phyloP scores from a whole-genome alignment of 2,329 filamentous ascomycete genomes.

The Periglandula ipomoeae region DNA sequence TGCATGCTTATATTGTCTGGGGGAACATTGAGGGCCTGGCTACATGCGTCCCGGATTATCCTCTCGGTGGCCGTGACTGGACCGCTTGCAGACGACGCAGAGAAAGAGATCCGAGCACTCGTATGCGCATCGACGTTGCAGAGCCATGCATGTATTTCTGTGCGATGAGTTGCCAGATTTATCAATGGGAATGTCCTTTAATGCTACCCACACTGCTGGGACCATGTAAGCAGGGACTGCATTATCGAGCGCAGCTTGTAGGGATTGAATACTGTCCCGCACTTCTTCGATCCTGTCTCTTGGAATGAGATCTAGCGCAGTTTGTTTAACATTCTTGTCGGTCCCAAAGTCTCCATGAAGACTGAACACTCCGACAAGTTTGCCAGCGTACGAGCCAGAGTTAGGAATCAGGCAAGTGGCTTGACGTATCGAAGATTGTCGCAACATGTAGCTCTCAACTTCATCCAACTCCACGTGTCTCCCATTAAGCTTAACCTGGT shows the following conservation, averaged over 20 bases:
- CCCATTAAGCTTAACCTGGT: slow-evolving; percentile 47
- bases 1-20: slow-evolving; percentile 4
- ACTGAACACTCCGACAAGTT: slow-evolving; percentile 9
- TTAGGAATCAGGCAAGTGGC: slow-evolving; percentile 2
- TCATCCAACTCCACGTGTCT: slow-evolving; percentile 37
- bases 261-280: neutral
- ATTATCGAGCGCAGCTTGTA: slow-evolving; percentile 2
- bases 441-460: slow-evolving; percentile 11
- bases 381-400: slow-evolving; percentile 3
- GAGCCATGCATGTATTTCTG: no score
- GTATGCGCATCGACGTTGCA: slow-evolving; percentile 1
- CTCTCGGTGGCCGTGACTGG: slow-evolving; percentile 4
- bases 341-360: neutral
- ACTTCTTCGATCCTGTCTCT: slow-evolving; percentile 1
- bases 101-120: neutral
- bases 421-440: neutral
- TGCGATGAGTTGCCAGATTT: neutral
- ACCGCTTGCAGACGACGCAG: neutral
- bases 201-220: neutral
- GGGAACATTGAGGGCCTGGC: slow-evolving; percentile 6
- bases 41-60: slow-evolving; percentile 6
- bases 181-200: neutral
- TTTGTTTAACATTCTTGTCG: neutral
- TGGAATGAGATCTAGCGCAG: neutral
- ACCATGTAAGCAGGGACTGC: slow-evolving; percentile 1